Evolutionary conservation across 768 basidiomycete genomes (phyloP), one percentile per base, ranked within the genome.

Genomic region (Boletales sp.): DNA sequence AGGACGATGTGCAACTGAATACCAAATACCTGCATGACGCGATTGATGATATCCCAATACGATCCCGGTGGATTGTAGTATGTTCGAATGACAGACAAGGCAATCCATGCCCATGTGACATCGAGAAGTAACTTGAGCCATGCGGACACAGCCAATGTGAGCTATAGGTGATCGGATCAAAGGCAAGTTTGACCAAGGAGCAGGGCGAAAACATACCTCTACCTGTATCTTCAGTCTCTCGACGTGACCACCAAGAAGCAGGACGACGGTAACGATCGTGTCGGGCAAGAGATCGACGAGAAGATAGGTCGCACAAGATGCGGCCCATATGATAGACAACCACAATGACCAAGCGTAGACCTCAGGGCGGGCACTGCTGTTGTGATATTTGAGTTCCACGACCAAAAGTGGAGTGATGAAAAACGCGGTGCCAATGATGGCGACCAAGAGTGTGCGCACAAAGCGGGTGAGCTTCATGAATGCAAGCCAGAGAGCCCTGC

Each of bases 51-150:
- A 5, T 69, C 62, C 89, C 87, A 90, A 55, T 88, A 88, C 2
- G 67, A 60, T 11, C 81, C 83, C 0, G 82, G 75, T 12, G 87
- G 87, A 5, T 80, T 61, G 57, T 82, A 77, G 19, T 80, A 67
- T 2, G 74, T 65, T 37, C 79, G 78, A 52, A 86, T 79, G 44
- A 81, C 75, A 15, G 84, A 86, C 40, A 90, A 69, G 18, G 80
- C 73, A 54, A 90, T 81, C 89, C 89, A 91, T 42, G 80, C 76
- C 83, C 85, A 87, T 4, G 80, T 65, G 4, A 84, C 71, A 52
- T 84, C 83, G 9, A 90, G 72, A 3, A 76, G 69, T 8, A 89
- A 69, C 61, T 90, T 90, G 24, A 90, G 64, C 86, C 87, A 89
- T 24, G 74, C 72, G 11, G 80, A 79, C 17, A 89, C 83, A 8